A percentile compares a stretch with the other conserved stretches of the same genome.
phyloP scores from a whole-genome alignment of 2,329 filamentous ascomycete genomes.

The Trichoderma semiorbis region DNA sequence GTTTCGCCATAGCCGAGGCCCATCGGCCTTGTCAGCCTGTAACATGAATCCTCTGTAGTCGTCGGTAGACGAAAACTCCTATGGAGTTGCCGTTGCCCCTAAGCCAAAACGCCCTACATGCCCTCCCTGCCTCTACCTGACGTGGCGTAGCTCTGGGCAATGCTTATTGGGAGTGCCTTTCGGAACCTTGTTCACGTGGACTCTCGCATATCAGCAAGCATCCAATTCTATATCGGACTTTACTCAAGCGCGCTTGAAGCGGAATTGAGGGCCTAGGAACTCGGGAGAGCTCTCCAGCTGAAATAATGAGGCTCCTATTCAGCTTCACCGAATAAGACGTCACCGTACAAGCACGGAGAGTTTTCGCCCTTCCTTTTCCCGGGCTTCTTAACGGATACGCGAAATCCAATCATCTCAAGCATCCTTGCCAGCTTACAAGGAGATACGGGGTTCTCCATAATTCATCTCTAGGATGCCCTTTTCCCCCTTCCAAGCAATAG shows the following conservation, averaged over 20 bases:
- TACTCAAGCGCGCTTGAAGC: neutral
- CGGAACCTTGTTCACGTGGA: neutral
- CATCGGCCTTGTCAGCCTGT: neutral
- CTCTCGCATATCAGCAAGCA: neutral
- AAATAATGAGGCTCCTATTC: neutral
- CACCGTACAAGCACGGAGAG: neutral
- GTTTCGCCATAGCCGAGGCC: neutral
- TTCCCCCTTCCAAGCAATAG: neutral
- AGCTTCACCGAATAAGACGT: neutral
- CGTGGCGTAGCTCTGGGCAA: neutral
- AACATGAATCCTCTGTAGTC: neutral
- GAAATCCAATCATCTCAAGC: neutral
- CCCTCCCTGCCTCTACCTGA: slow-evolving; percentile 3
- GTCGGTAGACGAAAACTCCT: neutral
- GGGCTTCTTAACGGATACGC: neutral
- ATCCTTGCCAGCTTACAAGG: neutral
- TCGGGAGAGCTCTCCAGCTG: neutral
- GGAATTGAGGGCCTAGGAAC: neutral
- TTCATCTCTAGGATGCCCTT: neutral
- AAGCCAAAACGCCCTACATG: neutral
- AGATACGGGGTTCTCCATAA: neutral
- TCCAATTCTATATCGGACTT: neutral
- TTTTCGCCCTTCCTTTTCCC: neutral
- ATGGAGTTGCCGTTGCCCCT: neutral
- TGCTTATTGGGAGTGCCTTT: neutral